phyloP scores from a whole-genome alignment of 2,329 filamentous ascomycete species.

The Aaosphaeria arxii region DNA sequence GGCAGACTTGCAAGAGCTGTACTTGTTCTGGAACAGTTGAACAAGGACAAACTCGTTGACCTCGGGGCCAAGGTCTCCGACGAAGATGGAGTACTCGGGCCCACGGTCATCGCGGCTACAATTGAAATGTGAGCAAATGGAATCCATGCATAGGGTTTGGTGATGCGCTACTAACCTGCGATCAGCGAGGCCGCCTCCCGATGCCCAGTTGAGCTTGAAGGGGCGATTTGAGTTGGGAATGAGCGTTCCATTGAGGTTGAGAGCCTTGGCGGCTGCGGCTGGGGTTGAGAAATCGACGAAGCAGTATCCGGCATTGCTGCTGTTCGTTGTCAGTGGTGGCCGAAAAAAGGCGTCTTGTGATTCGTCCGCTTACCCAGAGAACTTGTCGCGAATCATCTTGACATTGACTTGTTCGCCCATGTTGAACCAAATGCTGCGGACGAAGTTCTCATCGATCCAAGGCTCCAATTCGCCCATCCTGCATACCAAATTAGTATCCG shows the following conservation, averaged over 20 bases:
- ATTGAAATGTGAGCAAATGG: constrained; percentile 2
- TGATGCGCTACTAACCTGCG: constrained; percentile 62
- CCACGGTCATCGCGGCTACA: constrained; percentile 81
- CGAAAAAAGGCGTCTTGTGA: constrained; percentile 1
- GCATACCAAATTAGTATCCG: background rate
- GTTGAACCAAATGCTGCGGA: constrained; percentile 90
- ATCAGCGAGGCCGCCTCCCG: constrained; percentile 90
- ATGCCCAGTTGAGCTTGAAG: constrained; percentile 99
- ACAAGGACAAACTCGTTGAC: constrained; percentile 98
- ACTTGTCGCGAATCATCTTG: constrained; percentile 99
- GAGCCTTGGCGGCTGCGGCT: constrained; percentile 84
- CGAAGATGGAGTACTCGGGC: constrained; percentile 95
- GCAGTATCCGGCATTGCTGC: constrained; percentile 97
- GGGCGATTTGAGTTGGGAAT: constrained; percentile 93
- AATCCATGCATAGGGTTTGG: constrained; percentile 10
- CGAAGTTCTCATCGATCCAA: constrained; percentile 99
- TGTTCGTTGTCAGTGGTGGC: constrained; percentile 46
- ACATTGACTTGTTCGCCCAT: constrained; percentile 95
- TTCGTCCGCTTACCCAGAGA: constrained; percentile 71
- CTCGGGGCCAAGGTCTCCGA: constrained; percentile 94
- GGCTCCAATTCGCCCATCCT: constrained; percentile 99
- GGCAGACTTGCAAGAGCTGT: constrained; percentile 96
- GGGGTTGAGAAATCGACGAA: constrained; percentile 89
- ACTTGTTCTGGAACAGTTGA: constrained; percentile 93
- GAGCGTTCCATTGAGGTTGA: constrained; percentile 80